Evolutionary conservation across 768 basidiomycete species (phyloP), one percentile per base, ranked within the genome.

Genomic region (Collybia nuda): DNA sequence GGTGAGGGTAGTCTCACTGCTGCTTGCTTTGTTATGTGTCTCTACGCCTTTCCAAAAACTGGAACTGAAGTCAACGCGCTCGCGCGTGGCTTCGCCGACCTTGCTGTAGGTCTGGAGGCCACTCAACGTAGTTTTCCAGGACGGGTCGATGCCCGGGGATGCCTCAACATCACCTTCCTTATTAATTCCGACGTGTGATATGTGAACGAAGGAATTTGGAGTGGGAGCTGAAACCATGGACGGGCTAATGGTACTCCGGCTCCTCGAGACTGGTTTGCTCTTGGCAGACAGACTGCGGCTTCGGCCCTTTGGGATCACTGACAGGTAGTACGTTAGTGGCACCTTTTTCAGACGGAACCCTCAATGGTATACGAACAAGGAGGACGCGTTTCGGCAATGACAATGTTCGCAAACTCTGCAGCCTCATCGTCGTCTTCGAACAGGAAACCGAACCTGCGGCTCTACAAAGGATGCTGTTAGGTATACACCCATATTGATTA

Each of bases 121-220:
- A 49, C 69, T 64, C 50, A 72, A 55, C 42, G 73, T 68, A 35
- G 61, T 59, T 52, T 69, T 74, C 83, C 82, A 85, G 22, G 77
- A 72, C 0, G 76, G 73, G 41, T 82, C 79, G 36, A 82, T 67
- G 52, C 75, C 77, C 43, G 73, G 75, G 40, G 78, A 79, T 7
- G 78, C 72, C 65, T 84, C 81, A 55, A 82, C 72, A 47, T 67
- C 64, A 3, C 80, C 81, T 6, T 73, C 68, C 47, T 67, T 68
- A 56, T 75, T 77, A 43, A 84, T 65, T 6, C 85, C 85, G 44
- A 87, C 76, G 61, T 88, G 86, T 18, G 80, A 76, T 47, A 86
- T 72, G 58, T 88, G 86, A 50, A 79, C 77, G 62, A 87, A 88
- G 18, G 85, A 81, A 49, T 81, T 74, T 3, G 80, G 75, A 0